phyloP scores from a whole-genome alignment of 129 eudicot genomes.

The sunflower (Helianthus annuus) region DNA sequence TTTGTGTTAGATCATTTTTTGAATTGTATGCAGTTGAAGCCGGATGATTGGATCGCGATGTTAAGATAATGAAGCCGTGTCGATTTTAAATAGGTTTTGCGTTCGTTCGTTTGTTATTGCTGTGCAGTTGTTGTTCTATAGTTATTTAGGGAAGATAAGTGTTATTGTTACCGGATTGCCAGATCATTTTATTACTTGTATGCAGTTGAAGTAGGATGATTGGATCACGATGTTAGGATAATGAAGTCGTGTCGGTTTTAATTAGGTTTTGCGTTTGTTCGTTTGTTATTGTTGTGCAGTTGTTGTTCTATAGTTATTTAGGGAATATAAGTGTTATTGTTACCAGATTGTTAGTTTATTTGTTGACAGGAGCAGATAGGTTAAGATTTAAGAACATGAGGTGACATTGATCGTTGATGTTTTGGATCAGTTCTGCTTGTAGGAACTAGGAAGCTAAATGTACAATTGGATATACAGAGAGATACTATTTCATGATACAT shows the following conservation, averaged over 20 bases:
- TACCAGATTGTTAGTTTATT: not conserved
- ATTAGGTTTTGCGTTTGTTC: constrained; percentile 4
- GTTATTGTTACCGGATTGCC: too few relatives aligned
- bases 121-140: too few relatives aligned
- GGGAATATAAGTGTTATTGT: not conserved
- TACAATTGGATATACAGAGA: not conserved
- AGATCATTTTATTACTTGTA: not conserved
- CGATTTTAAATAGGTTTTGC: too few relatives aligned
- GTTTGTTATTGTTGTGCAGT: not conserved
- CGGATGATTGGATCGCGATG: not conserved
- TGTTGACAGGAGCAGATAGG: too few relatives aligned
- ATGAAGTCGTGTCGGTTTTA: not conserved
- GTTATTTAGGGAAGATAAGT: too few relatives aligned
- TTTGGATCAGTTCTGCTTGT: constrained; percentile 5
- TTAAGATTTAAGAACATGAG: not conserved
- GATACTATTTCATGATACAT: not conserved
- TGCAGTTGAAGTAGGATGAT: constrained; percentile 16
- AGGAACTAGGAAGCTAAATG: not conserved
- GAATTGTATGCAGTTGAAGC: constrained; percentile 1
- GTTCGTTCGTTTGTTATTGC: not conserved
- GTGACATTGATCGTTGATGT: not conserved
- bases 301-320: not conserved
- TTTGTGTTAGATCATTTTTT: too few relatives aligned
- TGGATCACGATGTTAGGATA: constrained; percentile 10
- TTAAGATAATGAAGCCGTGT: not conserved